These are phyloP conservation scores for Dothideomycetes sp. DNA, from an alignment of 2,329 filamentous ascomycete genomes.

Conservation along the genomic window DNA sequence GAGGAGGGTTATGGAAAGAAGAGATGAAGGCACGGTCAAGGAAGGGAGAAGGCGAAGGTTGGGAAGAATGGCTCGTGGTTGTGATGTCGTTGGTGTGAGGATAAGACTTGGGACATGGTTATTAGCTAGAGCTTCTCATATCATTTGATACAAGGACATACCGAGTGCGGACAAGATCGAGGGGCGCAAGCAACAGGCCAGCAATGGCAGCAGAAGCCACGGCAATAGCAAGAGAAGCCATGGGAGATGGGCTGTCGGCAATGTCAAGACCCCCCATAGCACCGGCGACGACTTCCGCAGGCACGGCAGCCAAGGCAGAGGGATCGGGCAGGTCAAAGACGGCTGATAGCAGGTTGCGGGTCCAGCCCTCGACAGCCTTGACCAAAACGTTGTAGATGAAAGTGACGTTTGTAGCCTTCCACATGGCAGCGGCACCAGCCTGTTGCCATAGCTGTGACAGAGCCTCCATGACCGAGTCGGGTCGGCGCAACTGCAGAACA, in stretches of 20 bases:
- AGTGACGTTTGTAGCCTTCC: conserved; percentile 86
- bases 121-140: too few relatives aligned
- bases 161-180: conserved; percentile 81
- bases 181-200: conserved; percentile 70
- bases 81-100: conserved; percentile 61
- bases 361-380: conserved; percentile 84
- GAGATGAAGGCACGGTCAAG: conserved; percentile 53
- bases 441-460: conserved; percentile 81
- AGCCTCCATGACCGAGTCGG: conserved; percentile 77
- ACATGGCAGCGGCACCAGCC: conserved; percentile 83
- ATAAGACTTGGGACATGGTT: conserved; percentile 52
- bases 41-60: conserved; percentile 71
- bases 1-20: conserved; percentile 72
- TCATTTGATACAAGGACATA: conserved; percentile 21
- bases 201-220: conserved; percentile 59
- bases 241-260: conserved; percentile 70
- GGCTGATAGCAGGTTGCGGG: conserved; percentile 79
- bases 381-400: conserved; percentile 85
- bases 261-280: conserved; percentile 63
- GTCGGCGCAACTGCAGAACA: conserved; percentile 60
- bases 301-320: conserved; percentile 45
- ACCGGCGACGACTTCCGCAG: conserved; percentile 36
- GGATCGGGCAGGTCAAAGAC: conserved; percentile 83
- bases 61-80: conserved; percentile 67
- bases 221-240: conserved; percentile 68